Evolutionary conservation across 345 rosid species (phyloP).

Genomic region (Populus euphratica): DNA sequence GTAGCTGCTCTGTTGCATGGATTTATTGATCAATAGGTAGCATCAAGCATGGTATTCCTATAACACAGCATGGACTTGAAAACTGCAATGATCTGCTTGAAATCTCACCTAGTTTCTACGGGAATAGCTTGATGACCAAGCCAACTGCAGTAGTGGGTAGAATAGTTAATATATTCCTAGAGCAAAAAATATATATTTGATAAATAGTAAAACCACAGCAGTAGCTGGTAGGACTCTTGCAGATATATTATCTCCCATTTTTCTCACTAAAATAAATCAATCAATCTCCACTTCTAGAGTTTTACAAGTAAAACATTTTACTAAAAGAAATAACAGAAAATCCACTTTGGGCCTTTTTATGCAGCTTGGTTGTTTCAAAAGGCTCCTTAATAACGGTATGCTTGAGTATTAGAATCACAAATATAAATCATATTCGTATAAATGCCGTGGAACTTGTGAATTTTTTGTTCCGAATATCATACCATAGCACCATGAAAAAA

Average conservation of each 20-base stretch:
- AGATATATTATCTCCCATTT: background rate
- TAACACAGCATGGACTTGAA: too few species aligned
- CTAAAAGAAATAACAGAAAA: background rate
- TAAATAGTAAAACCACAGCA: background rate
- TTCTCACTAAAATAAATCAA: background rate
- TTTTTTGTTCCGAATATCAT: background rate
- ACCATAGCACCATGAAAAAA: background rate
- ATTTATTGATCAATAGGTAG: too few species aligned
- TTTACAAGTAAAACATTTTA: background rate
- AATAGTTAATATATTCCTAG: too few species aligned
- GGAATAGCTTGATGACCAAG: too few species aligned
- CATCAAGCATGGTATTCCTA: too few species aligned
- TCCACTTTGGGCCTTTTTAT: background rate
- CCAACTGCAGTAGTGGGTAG: too few species aligned
- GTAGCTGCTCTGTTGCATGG: too few species aligned
- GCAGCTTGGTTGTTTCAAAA: slow-evolving; percentile 4
- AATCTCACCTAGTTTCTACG: too few species aligned
- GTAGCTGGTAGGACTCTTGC: background rate
- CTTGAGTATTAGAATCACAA: slow-evolving; percentile 4
- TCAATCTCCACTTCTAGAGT: background rate
- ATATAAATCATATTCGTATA: background rate
- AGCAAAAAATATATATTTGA: too few species aligned
- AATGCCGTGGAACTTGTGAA: background rate
- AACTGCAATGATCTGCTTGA: too few species aligned
- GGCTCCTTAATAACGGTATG: slow-evolving; percentile 1